Conservation (phyloP, 768 basidiomycete species). For the Russula compacta region DNA sequence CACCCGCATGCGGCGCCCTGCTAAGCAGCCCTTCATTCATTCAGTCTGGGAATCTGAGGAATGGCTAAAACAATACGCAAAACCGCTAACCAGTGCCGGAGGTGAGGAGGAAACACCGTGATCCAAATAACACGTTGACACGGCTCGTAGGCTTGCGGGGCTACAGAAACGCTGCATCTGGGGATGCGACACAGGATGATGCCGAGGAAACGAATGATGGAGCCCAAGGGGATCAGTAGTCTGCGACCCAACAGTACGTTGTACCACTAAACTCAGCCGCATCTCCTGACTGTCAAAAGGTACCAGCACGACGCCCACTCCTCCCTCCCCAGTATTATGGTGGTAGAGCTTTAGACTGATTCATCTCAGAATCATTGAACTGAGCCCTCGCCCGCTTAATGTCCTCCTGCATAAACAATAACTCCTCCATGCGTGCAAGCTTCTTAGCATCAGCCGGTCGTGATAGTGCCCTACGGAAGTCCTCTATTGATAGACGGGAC, state of each 20-base stretch:
- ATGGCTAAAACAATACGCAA: constrained; percentile 77
- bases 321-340: constrained; percentile 12
- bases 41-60: constrained; percentile 96
- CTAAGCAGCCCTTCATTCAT: background rate
- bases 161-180: constrained; percentile 27
- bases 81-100: constrained; percentile 67
- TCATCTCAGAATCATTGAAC: constrained; percentile 52
- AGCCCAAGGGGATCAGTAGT: constrained; percentile 57
- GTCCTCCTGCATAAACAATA: constrained; percentile 89
- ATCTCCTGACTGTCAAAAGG: background rate
- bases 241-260: background rate
- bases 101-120: constrained; percentile 33
- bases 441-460: constrained; percentile 87
- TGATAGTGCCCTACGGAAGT: constrained; percentile 70
- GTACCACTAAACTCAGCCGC: background rate
- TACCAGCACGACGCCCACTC: constrained; percentile 9
- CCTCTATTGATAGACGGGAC: constrained; percentile 75
- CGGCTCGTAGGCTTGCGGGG: constrained; percentile 38
- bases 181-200: constrained; percentile 21
- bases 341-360: constrained; percentile 40
- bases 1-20: background rate
- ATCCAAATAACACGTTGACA: background rate
- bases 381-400: constrained; percentile 82
- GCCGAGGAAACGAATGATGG: constrained; percentile 26
- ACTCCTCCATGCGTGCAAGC: constrained; percentile 84